phyloP scores from a whole-genome alignment of 2,329 filamentous ascomycete species.

The Fonsecaea pugnacius region DNA sequence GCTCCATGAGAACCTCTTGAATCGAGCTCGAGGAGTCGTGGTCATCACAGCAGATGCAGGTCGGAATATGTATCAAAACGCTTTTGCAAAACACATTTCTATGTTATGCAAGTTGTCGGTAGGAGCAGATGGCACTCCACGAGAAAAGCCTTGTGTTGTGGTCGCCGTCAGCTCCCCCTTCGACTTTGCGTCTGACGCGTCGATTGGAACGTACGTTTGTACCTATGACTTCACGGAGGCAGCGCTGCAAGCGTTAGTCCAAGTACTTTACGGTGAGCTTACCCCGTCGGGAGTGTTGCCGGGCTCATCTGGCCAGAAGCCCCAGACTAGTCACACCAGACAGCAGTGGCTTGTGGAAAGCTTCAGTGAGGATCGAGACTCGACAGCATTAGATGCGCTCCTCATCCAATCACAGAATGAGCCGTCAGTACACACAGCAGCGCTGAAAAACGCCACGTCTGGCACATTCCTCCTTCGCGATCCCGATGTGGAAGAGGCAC shows the following conservation, averaged over 20 bases:
- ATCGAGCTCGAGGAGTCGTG: conserved; percentile 83
- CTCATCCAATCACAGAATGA: conserved; percentile 70
- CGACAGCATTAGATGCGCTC: conserved; percentile 73
- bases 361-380: conserved; percentile 80
- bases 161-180: conserved; percentile 94
- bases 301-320: conserved; percentile 80
- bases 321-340: conserved; percentile 72
- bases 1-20: conserved; percentile 90
- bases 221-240: conserved; percentile 97
- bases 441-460: conserved; percentile 68
- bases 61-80: conserved; percentile 88
- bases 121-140: conserved; percentile 46
- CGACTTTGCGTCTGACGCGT: conserved; percentile 91
- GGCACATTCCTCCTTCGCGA: conserved; percentile 76
- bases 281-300: conserved; percentile 61
- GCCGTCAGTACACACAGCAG: conserved; percentile 43
- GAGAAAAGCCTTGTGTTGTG: conserved; percentile 83
- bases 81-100: conserved; percentile 93
- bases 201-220: conserved; percentile 89
- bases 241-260: conserved; percentile 80
- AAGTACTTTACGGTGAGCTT: conserved; percentile 79
- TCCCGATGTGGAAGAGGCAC: conserved; percentile 73
- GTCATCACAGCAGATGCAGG: conserved; percentile 93
- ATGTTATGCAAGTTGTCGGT: conserved; percentile 74
- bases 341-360: conserved; percentile 94